Conservation (phyloP, 2,329 filamentous ascomycete species). For the Aspergillus neoniger region DNA sequence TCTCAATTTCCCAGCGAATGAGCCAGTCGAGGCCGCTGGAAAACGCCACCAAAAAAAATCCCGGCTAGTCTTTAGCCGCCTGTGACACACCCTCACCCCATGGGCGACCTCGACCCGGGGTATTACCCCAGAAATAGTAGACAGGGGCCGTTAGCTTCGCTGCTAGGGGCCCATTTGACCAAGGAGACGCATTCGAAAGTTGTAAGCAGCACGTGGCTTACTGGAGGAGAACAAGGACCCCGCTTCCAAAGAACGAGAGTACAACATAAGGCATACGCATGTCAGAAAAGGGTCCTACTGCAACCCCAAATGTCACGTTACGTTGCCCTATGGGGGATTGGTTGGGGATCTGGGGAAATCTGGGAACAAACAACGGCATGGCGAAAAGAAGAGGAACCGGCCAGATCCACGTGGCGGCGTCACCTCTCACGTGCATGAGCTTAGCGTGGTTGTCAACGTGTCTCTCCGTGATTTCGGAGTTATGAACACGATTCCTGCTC, state of each 20-base stretch:
- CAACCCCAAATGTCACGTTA: not conserved
- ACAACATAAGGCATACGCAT: not conserved
- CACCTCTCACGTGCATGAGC: not conserved
- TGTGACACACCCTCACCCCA: not conserved
- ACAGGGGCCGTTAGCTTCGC: not conserved
- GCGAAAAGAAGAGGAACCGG: not conserved
- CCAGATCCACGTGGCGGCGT: slow-evolving; percentile 1
- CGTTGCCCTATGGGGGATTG: not conserved
- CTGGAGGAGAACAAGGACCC: not conserved
- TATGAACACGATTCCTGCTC: not conserved
- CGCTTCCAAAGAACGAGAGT: not conserved
- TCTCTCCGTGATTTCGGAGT: not conserved
- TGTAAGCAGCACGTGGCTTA: not conserved
- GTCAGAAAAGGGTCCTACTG: not conserved
- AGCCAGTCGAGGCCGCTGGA: slow-evolving; percentile 1
- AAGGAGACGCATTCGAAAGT: not conserved
- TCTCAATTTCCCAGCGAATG: not conserved
- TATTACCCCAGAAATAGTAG: slow-evolving; percentile 5
- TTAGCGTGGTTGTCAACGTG: not conserved
- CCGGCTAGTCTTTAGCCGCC: not conserved
- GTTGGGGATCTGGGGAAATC: not conserved
- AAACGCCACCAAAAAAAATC: slow-evolving; percentile 5
- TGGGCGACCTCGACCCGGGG: slow-evolving; percentile 1
- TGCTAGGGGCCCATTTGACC: not conserved
- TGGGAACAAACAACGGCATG: not conserved